Evolutionary conservation across 495 filamentous ascomycete species (phyloP), one percentile per base, ranked within the genome.

Genomic region (Evernia prunastri): DNA sequence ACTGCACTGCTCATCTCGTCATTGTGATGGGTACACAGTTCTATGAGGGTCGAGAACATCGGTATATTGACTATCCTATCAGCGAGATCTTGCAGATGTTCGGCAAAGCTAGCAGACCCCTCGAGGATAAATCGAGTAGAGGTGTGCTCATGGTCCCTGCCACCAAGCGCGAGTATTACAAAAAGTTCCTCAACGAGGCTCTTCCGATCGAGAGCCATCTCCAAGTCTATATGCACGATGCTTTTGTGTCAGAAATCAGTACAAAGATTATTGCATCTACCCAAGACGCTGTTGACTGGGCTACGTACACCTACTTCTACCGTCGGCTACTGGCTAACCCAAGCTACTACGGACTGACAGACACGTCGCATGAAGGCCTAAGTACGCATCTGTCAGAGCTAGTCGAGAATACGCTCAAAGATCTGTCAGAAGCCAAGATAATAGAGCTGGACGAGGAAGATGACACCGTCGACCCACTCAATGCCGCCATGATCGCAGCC

Each of bases 51-150:
- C 85, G 91, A 64, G 95, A 99, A 71, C 94, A 99, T 76, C 88
- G 94, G 27, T 99, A 99, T 75, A 87, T 97, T 66, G 94, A 99
- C 75, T 97, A 97, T 71, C 89, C 92, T 4, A 84, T 97, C 65
- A 92, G 88, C 70, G 94, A 99, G 72, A 82, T 99, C n/a, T 78
- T 99, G n/a, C 95, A 99, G 70, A 99, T 99, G 95, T 96, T 97
- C 65, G 94, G 94, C 68, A 95, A 91, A 73, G 91, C 94, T 33
- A 86, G 89, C 36, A 88, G 91, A 60, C 81, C 90, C 9, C 83
- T 86, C 12, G 75, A 84, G 65, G 93, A 96, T 71, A 92, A 92
- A 63, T 78, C 85, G 29, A 88, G 91, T 58, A 89, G 88, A 64
- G 95, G 93, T 63, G 89, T 99, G 20, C 78, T 99, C 37, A 96